phyloP scores from a whole-genome alignment of 306 rosid species.

The Malus domestica region ASM211411v1 NC_041803.1:22334001-22334500 shows the following conservation, averaged over 20 bases:
- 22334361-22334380: not conserved
- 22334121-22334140: slow-evolving; percentile 98
- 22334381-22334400: not conserved
- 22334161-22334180: not conserved
- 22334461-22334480: slow-evolving; percentile 41
- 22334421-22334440: slow-evolving; percentile 97
- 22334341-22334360: not conserved
- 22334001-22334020: slow-evolving; percentile 18
- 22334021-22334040: slow-evolving; percentile 3
- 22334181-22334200: not conserved
- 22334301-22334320: slow-evolving; percentile 16
- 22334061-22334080: slow-evolving; percentile 31
- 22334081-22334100: slow-evolving; percentile 96
- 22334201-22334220: not conserved
- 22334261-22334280: not conserved
- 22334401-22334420: slow-evolving; percentile 73
- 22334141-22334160: slow-evolving; percentile 94
- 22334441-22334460: slow-evolving; percentile 89
- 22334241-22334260: not conserved
- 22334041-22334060: not conserved
- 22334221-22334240: not conserved
- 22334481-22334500: not conserved
- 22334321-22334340: not conserved
- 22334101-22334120: slow-evolving; percentile 95
- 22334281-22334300: slow-evolving; percentile 4